A percentile compares a stretch with the other conserved stretches of the same genome.
Evolutionary conservation across 2,329 filamentous ascomycete species (phyloP).

Genomic region (Zymoseptoria passerinii): DNA sequence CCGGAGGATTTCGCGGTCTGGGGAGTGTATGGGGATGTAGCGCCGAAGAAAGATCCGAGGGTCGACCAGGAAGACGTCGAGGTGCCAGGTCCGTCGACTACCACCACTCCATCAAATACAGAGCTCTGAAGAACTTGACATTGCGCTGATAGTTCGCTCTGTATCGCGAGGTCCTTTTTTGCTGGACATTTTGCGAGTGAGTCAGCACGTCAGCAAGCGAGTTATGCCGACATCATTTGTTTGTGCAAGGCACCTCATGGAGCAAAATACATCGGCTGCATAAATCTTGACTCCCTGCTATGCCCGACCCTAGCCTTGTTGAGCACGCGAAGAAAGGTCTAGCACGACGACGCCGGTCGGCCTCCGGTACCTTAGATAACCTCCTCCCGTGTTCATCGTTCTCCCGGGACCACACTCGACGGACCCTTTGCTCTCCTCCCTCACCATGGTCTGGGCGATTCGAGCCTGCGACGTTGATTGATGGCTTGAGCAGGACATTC

Average conservation of each 20-base stretch:
- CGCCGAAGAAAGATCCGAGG: constrained; percentile 1
- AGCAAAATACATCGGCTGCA: background rate
- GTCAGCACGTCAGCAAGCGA: background rate
- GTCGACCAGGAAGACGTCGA: background rate
- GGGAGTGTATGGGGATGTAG: background rate
- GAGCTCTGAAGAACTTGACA: background rate
- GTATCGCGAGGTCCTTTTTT: too few species aligned
- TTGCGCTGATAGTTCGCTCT: background rate
- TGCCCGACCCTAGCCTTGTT: too few species aligned
- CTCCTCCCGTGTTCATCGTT: background rate
- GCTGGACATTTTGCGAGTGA: background rate
- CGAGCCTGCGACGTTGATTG: too few species aligned
- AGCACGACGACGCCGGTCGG: too few species aligned
- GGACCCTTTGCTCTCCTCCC: too few species aligned
- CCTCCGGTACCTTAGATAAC: background rate
- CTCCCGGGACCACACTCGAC: background rate
- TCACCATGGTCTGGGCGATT: too few species aligned
- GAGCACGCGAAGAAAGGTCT: background rate
- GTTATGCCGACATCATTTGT: background rate
- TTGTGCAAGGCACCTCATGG: background rate
- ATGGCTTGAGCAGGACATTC: background rate
- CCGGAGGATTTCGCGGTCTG: background rate
- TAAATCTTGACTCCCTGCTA: background rate
- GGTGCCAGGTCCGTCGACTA: background rate
- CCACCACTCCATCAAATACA: background rate